Base-by-base conservation (phyloP, 768 basidiomycete species). In the Tricholoma furcatifolium region DNA sequence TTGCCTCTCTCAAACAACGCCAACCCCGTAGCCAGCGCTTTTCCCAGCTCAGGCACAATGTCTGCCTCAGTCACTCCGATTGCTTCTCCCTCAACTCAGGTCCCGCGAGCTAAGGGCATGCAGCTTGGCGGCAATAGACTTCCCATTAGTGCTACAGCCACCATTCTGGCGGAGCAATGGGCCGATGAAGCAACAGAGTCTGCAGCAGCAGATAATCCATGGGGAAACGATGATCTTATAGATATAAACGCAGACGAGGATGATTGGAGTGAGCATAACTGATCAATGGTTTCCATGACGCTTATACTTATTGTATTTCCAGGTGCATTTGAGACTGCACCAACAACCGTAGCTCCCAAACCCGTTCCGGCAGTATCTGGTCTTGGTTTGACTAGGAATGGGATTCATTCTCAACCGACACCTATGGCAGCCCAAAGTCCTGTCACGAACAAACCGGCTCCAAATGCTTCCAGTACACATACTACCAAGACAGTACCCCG, bases 241-340 rank as follows among this genome's bases (percentile, higher is more conserved):
- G 94, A 99, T 63, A 85, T 98, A 4, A 87, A 93, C 62, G 93
- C 91, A 0, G 95, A 98, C 61, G 81, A 85, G 21, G 95, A 87
- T 61, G 96, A 98, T 65, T 99, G 95, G 95, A 89, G 95, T 91
- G 65, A 65, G 87, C 77, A 75, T 75, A 3, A 11, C 53, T 14
- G 3, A 12, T 15, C 20, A 17, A 32, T 42, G 41, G 31, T 50
- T 42, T 23, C 31, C 10, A 11, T 45, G 50, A 31, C n/a, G 20
- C 55, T 34, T 17, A 43, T 20, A 20, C 45, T 50, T 20, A 53
- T 34, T 49, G 35, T 12, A 43, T 51, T 21, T 12, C 38, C 48
- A 87, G 91, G 83, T 64, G 87, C 84, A n/a, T 93, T 93, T 59
- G 89, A 92, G 67, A 81, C 78, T n/a, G 70, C 71, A 21, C 56